Conservation (phyloP, 495 filamentous ascomycete genomes). For the Pyrenopolyporus hunteri region DNA sequence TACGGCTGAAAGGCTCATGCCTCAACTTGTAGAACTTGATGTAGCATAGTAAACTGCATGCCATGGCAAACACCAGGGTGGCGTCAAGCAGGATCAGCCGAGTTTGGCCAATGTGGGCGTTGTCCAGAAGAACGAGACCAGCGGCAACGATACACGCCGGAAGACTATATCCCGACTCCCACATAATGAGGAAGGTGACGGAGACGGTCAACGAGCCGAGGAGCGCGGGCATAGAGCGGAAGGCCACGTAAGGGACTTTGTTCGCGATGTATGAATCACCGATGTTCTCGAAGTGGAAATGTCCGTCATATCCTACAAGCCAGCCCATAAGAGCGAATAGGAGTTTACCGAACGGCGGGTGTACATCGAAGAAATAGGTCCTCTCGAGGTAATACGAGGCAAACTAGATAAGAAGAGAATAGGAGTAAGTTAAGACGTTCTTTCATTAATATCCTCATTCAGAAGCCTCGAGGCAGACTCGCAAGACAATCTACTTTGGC, state of each 20-base stretch:
- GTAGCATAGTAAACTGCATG: conserved; percentile 89
- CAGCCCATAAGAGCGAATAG: conserved; percentile 94
- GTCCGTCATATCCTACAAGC: conserved; percentile 93
- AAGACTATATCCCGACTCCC: conserved; percentile 97
- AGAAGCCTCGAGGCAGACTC: background rate
- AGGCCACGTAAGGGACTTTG: conserved; percentile 95
- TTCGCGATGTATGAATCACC: conserved; percentile 97
- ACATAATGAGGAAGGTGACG: conserved; percentile 97
- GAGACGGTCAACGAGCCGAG: conserved; percentile 92
- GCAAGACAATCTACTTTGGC: too few species aligned
- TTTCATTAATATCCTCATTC: background rate
- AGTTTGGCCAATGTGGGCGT: conserved; percentile 97
- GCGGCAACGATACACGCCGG: conserved; percentile 89
- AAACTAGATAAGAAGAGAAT: conserved; percentile 62
- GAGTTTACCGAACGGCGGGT: conserved; percentile 93
- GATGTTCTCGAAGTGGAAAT: conserved; percentile 99
- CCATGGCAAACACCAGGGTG: conserved; percentile 93
- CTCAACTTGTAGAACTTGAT: conserved; percentile 97
- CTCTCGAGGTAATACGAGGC: conserved; percentile 96
- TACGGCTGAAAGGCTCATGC: conserved; percentile 84
- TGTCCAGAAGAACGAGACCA: conserved; percentile 91
- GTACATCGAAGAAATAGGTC: conserved; percentile 99
- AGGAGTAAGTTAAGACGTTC: conserved; percentile 23
- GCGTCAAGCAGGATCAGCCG: conserved; percentile 94
- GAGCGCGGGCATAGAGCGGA: conserved; percentile 89